Conservation (phyloP, 495 filamentous ascomycete genomes). For the Pseudevernia furfuracea region DNA sequence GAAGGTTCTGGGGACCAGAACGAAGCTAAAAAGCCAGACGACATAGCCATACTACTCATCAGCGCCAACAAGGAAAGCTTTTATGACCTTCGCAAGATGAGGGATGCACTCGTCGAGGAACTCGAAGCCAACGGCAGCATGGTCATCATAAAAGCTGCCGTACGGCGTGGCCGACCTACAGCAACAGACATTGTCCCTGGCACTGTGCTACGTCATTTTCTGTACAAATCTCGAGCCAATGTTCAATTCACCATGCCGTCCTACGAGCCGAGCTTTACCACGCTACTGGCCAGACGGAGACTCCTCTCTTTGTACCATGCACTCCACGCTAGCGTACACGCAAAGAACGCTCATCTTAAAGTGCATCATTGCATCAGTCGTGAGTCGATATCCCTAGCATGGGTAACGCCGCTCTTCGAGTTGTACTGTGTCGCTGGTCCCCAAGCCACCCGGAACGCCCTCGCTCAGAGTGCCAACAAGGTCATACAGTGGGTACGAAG, state of each 20-base stretch:
- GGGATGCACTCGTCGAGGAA: conserved; percentile 66
- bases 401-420: conserved; percentile 85
- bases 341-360: conserved; percentile 74
- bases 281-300: conserved; percentile 56
- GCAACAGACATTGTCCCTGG: conserved; percentile 70
- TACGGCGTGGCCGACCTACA: conserved; percentile 59
- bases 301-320: conserved; percentile 77
- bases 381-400: conserved; percentile 72
- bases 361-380: conserved; percentile 70
- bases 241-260: conserved; percentile 93
- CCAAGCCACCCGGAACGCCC: conserved; percentile 62
- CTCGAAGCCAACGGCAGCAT: conserved; percentile 70
- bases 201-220: conserved; percentile 75
- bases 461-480: conserved; percentile 79
- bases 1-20: conserved; percentile 31
- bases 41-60: conserved; percentile 86
- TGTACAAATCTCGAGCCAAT: conserved; percentile 88
- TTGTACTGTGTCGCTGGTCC: conserved; percentile 88
- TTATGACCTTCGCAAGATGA: conserved; percentile 80
- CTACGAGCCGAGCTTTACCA: conserved; percentile 63
- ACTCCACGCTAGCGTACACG: conserved; percentile 75
- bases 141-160: conserved; percentile 63
- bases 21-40: conserved; percentile 51
- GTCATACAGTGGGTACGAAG: conserved; percentile 81
- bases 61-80: conserved; percentile 89